Base-by-base conservation (phyloP, 1,284 basidiomycete genomes). In the Thelephora terrestris region DNA sequence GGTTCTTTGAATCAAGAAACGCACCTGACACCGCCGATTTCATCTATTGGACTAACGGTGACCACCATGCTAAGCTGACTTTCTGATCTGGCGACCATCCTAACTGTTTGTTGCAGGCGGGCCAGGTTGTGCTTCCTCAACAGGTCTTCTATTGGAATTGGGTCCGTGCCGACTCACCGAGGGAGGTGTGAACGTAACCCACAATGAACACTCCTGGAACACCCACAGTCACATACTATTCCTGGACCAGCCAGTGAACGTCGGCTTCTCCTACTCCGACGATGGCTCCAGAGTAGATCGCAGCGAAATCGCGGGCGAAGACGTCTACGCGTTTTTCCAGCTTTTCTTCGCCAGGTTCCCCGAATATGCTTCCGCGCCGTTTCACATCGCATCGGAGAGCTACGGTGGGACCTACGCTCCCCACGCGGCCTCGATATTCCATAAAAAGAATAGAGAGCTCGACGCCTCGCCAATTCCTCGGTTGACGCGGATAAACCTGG, bases 271-370 rank as follows among this genome's bases (percentile, higher is more conserved):
- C 14, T 81, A 79, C 62, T 69, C 73, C 34, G 57, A 62, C 27
- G 65, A 66, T 48, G 59, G 62, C 35, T 68, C 68, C n/a, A 64
- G 62, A 17, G 74, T 82, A 50, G 66, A 68, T 56, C 74, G 64
- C 48, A 67, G 68, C 43, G 68, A 68, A 34, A 70, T 69, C 47
- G 68, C 73, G 5, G 74, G 73, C 24, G 62, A 67, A 57, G 79
- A 82, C 55, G 76, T 82, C 23, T 91, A 91, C 59, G 89, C 87
- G 3, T 95, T 96, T 78, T 73, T 96, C 45, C 75, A 91, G 59
- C 76, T 97, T 40, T 96, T 96, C 78, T 71, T 94, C 53, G 70
- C 73, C 53, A 72, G 83, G 50, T 83, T 77, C 71, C 75, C 79
- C 3, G 61, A 89, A 59, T 91, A 91, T 61, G 71, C 83, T 3